Percentiles rank a stretch among this genome's conserved stretches.
phyloP scores from a whole-genome alignment of 2,329 filamentous ascomycete species.

The Aspergillus japonicus region DNA sequence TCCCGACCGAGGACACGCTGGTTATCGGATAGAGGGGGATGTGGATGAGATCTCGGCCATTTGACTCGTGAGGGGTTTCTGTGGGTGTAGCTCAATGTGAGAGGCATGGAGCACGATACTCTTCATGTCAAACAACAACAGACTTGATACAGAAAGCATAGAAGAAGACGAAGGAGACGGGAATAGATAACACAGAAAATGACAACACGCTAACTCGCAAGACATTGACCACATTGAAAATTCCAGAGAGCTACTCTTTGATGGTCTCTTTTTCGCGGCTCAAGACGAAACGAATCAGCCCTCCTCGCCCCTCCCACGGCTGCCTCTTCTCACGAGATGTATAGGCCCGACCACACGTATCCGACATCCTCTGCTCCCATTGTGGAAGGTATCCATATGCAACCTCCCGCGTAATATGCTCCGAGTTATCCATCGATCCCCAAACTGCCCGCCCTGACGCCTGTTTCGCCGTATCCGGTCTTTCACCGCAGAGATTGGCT shows the following conservation, averaged over 20 bases:
- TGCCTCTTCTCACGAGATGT: too few species aligned
- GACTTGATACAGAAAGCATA: too few species aligned
- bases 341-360: too few species aligned
- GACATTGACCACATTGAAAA: too few species aligned
- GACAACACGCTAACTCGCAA: too few species aligned
- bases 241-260: too few species aligned
- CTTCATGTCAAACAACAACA: too few species aligned
- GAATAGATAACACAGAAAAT: too few species aligned
- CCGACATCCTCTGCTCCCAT: background rate
- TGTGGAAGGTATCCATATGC: background rate
- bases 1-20: conserved; percentile 83
- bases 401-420: background rate
- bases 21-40: conserved; percentile 76
- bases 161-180: too few species aligned
- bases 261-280: too few species aligned
- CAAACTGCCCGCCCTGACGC: background rate
- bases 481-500: background rate
- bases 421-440: background rate
- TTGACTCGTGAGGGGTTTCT: background rate
- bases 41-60: background rate
- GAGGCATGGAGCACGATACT: background rate
- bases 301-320: too few species aligned
- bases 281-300: too few species aligned
- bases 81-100: background rate
- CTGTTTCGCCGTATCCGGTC: background rate